These are phyloP conservation scores for Corymbia maculata DNA, from an alignment of 345 rosid genomes.

Conservation along the genomic window DNA sequence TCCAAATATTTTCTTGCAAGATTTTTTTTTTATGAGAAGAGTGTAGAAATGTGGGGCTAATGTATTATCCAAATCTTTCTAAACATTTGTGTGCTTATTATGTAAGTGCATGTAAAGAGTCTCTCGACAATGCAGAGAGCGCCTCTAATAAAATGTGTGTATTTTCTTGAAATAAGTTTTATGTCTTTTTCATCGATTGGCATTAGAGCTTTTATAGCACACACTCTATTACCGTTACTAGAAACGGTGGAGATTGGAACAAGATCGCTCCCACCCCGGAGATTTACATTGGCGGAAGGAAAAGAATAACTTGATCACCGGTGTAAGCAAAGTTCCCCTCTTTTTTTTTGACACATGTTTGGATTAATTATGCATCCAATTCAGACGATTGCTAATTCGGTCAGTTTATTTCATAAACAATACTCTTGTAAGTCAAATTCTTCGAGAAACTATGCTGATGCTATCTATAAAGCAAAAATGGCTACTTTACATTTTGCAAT, in stretches of 20 bases:
- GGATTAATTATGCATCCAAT: background rate
- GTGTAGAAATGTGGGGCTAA: background rate
- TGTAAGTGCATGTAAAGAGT: background rate
- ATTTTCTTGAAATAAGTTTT: background rate
- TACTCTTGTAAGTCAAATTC: background rate
- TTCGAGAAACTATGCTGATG: too few species aligned
- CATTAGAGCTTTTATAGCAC: accelerated
- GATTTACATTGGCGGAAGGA: background rate
- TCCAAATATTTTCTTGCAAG: background rate
- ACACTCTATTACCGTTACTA: too few species aligned
- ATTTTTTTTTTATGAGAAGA: background rate
- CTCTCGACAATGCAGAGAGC: background rate
- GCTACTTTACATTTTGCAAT: background rate
- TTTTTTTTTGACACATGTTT: background rate
- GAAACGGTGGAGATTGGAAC: constrained; percentile 3
- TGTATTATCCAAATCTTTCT: background rate
- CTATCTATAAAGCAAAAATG: background rate
- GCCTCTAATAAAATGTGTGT: background rate
- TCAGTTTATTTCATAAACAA: background rate
- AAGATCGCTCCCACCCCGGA: constrained; percentile 5
- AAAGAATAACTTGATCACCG: background rate
- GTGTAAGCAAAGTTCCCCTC: background rate
- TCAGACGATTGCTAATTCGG: background rate
- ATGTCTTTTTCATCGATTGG: background rate
- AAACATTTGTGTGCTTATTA: background rate